Evolutionary conservation across 139 green algal genomes (phyloP).

Genomic region (Zygnema cylindricum): DNA sequence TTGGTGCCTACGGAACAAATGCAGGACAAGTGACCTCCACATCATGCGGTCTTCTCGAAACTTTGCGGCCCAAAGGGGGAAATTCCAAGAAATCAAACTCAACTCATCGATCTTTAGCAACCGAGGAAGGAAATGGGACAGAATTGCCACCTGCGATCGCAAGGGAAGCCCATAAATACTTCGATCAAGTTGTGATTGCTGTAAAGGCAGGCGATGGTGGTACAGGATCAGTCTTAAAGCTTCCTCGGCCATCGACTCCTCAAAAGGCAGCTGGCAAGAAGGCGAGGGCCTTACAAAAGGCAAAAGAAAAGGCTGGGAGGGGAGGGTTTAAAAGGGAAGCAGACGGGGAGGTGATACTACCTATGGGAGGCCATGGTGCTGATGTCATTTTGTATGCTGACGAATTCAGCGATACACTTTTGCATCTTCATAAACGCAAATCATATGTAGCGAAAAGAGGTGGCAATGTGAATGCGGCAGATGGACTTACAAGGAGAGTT

Average conservation of each 20-base stretch:
- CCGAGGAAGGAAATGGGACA: neutral
- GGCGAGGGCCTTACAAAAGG: neutral
- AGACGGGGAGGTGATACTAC: conserved; percentile 18
- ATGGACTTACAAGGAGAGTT: neutral
- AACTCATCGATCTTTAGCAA: neutral
- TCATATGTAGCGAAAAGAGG: neutral
- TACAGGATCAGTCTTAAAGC: conserved; percentile 32
- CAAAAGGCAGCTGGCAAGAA: conserved; percentile 17
- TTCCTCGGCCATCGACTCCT: conserved; percentile 2
- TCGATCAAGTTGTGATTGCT: conserved; percentile 47
- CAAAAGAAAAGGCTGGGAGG: neutral
- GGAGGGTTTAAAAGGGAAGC: conserved; percentile 22
- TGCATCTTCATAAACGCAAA: conserved; percentile 37
- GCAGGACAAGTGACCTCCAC: neutral
- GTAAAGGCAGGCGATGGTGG: conserved; percentile 42
- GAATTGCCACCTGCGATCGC: neutral
- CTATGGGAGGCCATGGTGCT: conserved; percentile 47
- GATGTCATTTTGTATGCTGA: conserved; percentile 44
- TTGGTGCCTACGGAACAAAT: too few species aligned
- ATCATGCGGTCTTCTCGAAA: neutral
- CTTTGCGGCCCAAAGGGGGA: neutral
- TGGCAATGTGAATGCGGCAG: conserved; percentile 51
- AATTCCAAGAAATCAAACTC: neutral
- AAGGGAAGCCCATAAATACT: conserved; percentile 48
- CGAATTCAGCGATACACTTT: conserved; percentile 30